These are phyloP conservation scores for Aspergillus unguis DNA, from an alignment of 2,329 filamentous ascomycete species.

Conservation along the genomic window DNA sequence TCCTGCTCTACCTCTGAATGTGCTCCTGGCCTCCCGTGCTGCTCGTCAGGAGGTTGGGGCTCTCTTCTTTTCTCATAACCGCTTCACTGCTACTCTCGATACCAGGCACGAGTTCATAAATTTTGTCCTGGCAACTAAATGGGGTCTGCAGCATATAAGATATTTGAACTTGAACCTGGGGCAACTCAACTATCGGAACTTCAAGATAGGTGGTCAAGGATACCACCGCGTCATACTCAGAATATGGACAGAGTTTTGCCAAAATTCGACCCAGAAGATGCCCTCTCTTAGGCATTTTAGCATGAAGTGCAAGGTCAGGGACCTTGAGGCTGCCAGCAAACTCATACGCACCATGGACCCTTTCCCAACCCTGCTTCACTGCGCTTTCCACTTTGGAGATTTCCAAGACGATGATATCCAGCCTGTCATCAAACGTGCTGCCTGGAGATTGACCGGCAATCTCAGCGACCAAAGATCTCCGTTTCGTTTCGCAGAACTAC, in stretches of 20 bases:
- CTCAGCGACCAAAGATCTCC: slow-evolving; percentile 3
- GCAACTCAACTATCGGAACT: slow-evolving; percentile 17
- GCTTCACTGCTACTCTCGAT: slow-evolving; percentile 17
- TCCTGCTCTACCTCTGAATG: slow-evolving; percentile 15
- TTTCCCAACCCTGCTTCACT: slow-evolving; percentile 22
- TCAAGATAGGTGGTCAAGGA: slow-evolving; percentile 13
- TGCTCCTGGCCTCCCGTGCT: slow-evolving; percentile 16
- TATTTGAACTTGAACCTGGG: slow-evolving; percentile 22
- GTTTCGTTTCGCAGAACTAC: slow-evolving; percentile 24
- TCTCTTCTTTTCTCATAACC: slow-evolving; percentile 18
- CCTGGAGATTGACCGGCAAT: slow-evolving; percentile 17
- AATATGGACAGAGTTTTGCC: slow-evolving; percentile 23
- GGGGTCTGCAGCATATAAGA: slow-evolving; percentile 15
- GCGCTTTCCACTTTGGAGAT: slow-evolving; percentile 21
- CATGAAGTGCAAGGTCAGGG: slow-evolving; percentile 23
- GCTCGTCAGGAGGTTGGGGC: slow-evolving; percentile 16
- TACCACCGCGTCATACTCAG: slow-evolving; percentile 15
- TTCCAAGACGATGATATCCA: slow-evolving; percentile 14
- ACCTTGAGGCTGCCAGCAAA: slow-evolving; percentile 15
- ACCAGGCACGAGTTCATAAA: slow-evolving; percentile 14
- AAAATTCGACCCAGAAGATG: slow-evolving; percentile 11
- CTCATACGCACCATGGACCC: slow-evolving; percentile 18
- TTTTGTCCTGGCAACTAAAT: slow-evolving; percentile 13
- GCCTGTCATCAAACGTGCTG: slow-evolving; percentile 15
- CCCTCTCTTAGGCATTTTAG: slow-evolving; percentile 20